Conservation (phyloP, 257 asterid species). For the Przewalskia tangutica region DNA sequence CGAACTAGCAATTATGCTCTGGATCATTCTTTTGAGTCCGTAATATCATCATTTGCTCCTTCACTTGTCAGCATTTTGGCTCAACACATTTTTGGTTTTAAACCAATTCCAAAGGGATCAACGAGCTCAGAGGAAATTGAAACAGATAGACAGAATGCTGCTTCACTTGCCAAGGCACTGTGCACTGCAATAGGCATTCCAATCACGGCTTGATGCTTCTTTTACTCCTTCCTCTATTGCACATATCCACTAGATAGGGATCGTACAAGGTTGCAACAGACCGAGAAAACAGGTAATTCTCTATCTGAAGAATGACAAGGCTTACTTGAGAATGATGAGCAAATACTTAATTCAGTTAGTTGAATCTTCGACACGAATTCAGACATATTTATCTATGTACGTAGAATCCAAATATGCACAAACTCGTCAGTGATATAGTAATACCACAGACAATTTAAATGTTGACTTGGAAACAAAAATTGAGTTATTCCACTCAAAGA, state of each 20-base stretch:
- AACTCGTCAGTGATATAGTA: neutral
- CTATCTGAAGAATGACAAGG: conserved; percentile 19
- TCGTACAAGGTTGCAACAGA: conserved; percentile 49
- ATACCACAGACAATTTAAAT: neutral
- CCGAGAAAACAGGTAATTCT: conserved; percentile 1
- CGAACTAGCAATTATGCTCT: conserved; percentile 14
- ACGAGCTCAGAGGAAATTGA: neutral
- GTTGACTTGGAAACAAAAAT: neutral
- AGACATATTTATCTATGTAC: neutral
- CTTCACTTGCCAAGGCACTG: conserved; percentile 80
- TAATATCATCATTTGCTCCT: conserved; percentile 82
- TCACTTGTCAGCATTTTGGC: conserved; percentile 70
- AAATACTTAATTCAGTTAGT: conserved; percentile 31
- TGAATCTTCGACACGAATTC: neutral
- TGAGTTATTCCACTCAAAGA: neutral
- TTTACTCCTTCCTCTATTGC: conserved; percentile 31
- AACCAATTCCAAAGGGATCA: conserved; percentile 33
- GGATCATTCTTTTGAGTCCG: conserved; percentile 38
- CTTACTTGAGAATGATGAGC: conserved; percentile 34
- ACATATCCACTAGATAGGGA: conserved; percentile 26
- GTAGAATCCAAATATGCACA: neutral
- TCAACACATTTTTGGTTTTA: conserved; percentile 59
- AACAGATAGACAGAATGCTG: conserved; percentile 61
- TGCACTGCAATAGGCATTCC: conserved; percentile 84
- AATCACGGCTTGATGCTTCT: conserved; percentile 48